These are phyloP conservation scores for Penicillium egyptiacum DNA, from an alignment of 495 filamentous ascomycete genomes.

Conservation along the genomic window DNA sequence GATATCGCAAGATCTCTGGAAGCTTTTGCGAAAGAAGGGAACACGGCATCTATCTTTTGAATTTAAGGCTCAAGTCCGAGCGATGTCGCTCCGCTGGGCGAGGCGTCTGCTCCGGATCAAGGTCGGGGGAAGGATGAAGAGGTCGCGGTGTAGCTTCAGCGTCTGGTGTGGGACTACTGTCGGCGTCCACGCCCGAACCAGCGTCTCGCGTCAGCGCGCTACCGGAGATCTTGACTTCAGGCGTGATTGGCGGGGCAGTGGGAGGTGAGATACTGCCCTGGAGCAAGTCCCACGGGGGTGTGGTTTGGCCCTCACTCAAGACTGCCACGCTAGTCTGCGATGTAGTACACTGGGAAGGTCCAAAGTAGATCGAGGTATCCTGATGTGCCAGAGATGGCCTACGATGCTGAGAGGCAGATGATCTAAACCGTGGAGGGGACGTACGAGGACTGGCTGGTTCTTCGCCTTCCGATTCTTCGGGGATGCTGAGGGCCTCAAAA, in stretches of 20 bases:
- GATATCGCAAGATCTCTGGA: constrained; percentile 5
- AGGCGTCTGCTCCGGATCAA: constrained; percentile 65
- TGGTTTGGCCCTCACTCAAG: constrained; percentile 33
- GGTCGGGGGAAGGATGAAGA: constrained; percentile 32
- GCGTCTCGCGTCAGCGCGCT: constrained; percentile 13
- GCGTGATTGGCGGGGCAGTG: constrained; percentile 28
- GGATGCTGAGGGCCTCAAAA: constrained; percentile 42
- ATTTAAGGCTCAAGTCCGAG: constrained; percentile 29
- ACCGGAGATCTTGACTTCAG: constrained; percentile 26
- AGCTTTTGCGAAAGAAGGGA: background rate
- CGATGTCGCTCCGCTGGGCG: constrained; percentile 73
- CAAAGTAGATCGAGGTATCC: constrained; percentile 29
- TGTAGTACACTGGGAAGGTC: constrained; percentile 9
- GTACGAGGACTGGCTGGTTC: constrained; percentile 30
- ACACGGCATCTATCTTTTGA: constrained; percentile 15
- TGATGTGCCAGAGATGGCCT: constrained; percentile 27
- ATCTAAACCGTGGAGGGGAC: constrained; percentile 17
- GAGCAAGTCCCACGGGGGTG: constrained; percentile 33
- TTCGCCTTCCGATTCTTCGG: constrained; percentile 39
- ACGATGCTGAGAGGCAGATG: constrained; percentile 18
- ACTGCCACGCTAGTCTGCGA: constrained; percentile 6
- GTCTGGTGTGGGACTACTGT: constrained; percentile 31
- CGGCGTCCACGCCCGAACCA: constrained; percentile 24
- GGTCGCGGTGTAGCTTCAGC: constrained; percentile 44
- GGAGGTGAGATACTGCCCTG: background rate